A percentile compares a stretch with the other conserved stretches of the same genome.
These are phyloP conservation scores for Leccinum subtestaceum DNA, from an alignment of 768 basidiomycete species.

Conservation along the genomic window DNA sequence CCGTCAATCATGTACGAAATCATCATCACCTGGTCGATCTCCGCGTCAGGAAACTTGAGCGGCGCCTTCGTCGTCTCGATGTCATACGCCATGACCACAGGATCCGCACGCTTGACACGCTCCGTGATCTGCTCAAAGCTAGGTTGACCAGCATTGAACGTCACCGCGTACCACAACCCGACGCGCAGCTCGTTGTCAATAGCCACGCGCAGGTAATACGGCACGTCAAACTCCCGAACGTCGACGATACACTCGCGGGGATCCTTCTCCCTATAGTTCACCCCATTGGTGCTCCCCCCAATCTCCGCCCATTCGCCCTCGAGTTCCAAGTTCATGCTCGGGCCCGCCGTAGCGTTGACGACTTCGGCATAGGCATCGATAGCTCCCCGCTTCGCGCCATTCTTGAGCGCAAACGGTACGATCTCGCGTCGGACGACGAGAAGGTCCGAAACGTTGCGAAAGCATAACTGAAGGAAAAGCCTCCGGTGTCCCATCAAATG, in stretches of 20 bases:
- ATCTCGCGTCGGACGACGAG: conserved; percentile 84
- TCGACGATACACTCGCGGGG: conserved; percentile 94
- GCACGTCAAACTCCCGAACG: conserved; percentile 93
- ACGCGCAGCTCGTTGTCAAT: conserved; percentile 98
- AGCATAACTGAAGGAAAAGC: conserved; percentile 83
- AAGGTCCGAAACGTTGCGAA: conserved; percentile 92
- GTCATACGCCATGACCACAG: conserved; percentile 98
- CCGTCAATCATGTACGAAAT: conserved; percentile 99
- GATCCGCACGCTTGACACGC: conserved; percentile 96
- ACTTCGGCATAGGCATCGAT: conserved; percentile 98
- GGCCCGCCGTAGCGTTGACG: conserved; percentile 70
- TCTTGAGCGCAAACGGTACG: conserved; percentile 84
- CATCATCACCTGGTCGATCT: conserved; percentile 99
- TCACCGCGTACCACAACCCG: conserved; percentile 94
- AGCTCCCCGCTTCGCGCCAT: conserved; percentile 89
- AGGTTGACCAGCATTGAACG: conserved; percentile 79
- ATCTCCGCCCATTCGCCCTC: conserved; percentile 62
- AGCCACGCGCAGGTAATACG: conserved; percentile 97
- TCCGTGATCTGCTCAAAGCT: conserved; percentile 67
- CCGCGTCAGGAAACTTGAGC: conserved; percentile 97
- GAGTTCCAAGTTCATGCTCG: conserved; percentile 64
- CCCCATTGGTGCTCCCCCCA: conserved; percentile 37
- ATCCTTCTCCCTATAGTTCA: conserved; percentile 59
- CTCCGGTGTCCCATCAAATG: conserved; percentile 94
- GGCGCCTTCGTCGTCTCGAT: conserved; percentile 99